Evolutionary conservation across 2,329 filamentous ascomycete species (phyloP), one percentile per base, ranked within the genome.

Genomic region (Xylariaceae sp.): DNA sequence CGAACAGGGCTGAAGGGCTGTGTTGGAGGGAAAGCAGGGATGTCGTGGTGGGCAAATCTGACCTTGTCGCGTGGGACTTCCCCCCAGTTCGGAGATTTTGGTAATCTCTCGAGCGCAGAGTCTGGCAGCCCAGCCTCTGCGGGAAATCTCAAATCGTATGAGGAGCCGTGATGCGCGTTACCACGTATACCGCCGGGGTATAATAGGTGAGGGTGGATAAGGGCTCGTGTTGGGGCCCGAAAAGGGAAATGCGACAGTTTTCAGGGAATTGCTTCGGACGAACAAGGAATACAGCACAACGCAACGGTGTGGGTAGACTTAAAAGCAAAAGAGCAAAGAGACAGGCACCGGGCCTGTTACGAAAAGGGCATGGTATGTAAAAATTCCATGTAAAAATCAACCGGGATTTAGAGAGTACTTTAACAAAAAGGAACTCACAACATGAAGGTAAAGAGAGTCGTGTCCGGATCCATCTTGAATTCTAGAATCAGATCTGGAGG

Each of bases 381-480:
- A 34, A 39, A 18, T 34, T 18, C 18, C n/a, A 12, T 16, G 17
- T 19, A 22, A 37, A 37, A 3, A 37, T 22, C 41, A 42, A 51
- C 28, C n/a, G n/a, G n/a, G n/a, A 41, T 37, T 45, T 51, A 47
- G 48, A 45, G 41, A 38, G 15, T 34, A 33, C 3, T 3, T 33
- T 16, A 32, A 32, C 30, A 32, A 55, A 43, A 54, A 54, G 43
- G 18, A 57, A 80, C 79, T 78, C 69, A 83, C 80, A 83, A 64
- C 65, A 81, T 73, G 61, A 86, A 85, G 46, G 82, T 84, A 59
- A 84, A 74, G 52, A 86, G 77, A 44, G 82, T 82, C 17, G 81
- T 84, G 32, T 71, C 71, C 39, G 76, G 76, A 63, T 80, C 76
- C 76, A 80, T 79, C 59, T 39, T 53, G 48, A 41, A 32, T 43